A percentile compares a stretch with the other conserved stretches of the same genome.
Conservation (phyloP, 1,284 basidiomycete genomes). For the Gomphus sp. region DNA sequence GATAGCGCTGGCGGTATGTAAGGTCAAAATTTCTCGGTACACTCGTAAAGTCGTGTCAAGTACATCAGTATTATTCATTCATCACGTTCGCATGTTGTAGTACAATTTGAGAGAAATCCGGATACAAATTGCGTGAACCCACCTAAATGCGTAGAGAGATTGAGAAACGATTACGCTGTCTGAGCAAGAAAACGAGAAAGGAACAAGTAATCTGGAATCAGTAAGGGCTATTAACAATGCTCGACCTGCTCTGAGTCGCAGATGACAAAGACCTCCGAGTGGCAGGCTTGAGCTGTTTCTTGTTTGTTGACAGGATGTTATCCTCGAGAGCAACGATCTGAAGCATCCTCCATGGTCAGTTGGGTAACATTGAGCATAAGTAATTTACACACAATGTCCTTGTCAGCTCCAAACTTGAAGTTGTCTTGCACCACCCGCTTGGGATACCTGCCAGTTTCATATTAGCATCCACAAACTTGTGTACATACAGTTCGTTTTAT, state of each 20-base stretch:
- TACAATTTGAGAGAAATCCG: neutral
- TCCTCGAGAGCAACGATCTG: conserved; percentile 92
- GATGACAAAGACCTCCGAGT: conserved; percentile 71
- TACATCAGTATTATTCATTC: neutral
- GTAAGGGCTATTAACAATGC: conserved; percentile 65
- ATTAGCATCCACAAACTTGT: conserved; percentile 10
- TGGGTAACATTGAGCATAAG: neutral
- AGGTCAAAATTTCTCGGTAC: neutral
- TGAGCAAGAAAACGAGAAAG: neutral
- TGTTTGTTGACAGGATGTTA: conserved; percentile 90
- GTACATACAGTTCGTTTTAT: neutral
- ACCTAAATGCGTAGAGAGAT: neutral
- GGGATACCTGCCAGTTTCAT: conserved; percentile 53
- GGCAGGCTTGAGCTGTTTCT: conserved; percentile 83
- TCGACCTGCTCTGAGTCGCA: conserved; percentile 41
- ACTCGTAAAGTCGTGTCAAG: neutral
- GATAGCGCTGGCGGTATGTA: too few species aligned
- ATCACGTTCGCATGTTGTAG: neutral
- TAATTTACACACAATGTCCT: conserved; percentile 70
- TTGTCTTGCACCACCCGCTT: conserved; percentile 93
- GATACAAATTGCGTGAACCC: neutral
- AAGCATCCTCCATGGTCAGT: neutral
- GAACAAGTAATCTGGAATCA: conserved; percentile 19
- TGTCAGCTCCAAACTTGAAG: conserved; percentile 93
- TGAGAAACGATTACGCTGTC: neutral